Evolutionary conservation across 345 rosid genomes (phyloP).

Genomic region (Melastoma malabathricum): DNA sequence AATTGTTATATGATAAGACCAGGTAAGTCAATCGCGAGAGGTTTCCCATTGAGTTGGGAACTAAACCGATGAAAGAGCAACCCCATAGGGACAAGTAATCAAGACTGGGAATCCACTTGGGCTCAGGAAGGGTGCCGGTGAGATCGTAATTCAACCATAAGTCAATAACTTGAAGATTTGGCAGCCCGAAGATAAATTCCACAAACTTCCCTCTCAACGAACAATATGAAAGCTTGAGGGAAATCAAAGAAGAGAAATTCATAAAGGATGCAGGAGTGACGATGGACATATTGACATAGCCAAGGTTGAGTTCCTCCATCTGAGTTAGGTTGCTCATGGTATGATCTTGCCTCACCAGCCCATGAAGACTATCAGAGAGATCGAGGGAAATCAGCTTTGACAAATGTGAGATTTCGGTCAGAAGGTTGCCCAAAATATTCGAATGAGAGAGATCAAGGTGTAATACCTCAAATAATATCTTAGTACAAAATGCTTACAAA

Average conservation of each 20-base stretch:
- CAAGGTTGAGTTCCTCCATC: background rate
- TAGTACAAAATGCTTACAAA: too few species aligned
- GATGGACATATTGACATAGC: background rate
- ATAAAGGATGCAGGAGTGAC: background rate
- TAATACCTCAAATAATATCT: too few species aligned
- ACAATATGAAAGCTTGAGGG: too few species aligned
- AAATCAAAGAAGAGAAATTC: background rate
- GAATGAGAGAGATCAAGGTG: background rate
- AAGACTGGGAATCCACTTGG: too few species aligned
- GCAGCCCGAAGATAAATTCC: too few species aligned
- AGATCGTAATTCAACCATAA: too few species aligned
- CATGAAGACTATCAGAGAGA: background rate
- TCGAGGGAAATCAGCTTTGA: background rate
- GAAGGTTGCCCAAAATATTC: fast-evolving
- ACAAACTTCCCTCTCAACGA: too few species aligned
- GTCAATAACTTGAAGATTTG: too few species aligned
- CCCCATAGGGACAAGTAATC: fast-evolving
- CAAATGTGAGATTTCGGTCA: too few species aligned
- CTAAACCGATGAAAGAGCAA: background rate
- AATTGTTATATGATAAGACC: fast-evolving
- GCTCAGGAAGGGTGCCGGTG: too few species aligned
- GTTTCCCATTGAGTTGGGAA: background rate
- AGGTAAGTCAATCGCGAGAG: background rate
- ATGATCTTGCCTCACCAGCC: fast-evolving
- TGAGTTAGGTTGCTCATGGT: background rate